Evolutionary conservation across 371 early-diverging fungal species (phyloP).

Genomic region (Mucor indicus): DNA sequence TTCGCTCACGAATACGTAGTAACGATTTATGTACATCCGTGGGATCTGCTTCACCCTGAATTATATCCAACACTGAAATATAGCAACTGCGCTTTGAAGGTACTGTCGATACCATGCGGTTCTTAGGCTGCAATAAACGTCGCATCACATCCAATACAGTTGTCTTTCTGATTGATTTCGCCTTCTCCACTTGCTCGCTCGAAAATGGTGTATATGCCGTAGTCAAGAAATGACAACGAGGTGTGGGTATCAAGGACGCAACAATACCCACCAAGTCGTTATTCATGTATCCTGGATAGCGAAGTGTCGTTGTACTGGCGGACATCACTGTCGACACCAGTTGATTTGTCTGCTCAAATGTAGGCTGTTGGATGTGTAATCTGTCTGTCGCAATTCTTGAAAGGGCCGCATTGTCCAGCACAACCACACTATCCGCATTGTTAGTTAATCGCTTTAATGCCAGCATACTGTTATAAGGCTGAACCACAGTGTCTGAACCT

Average conservation of each 20-base stretch:
- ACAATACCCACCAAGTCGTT: conserved; percentile 96
- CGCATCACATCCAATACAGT: conserved; percentile 98
- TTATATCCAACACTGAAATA: conserved; percentile 93
- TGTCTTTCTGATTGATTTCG: conserved; percentile 91
- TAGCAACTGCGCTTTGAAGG: conserved; percentile 92
- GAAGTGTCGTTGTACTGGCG: conserved; percentile 95
- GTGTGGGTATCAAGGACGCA: conserved; percentile 93
- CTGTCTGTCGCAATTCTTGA: conserved; percentile 92
- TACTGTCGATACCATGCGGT: conserved; percentile 92
- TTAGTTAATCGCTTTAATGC: conserved; percentile 88
- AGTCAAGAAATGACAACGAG: conserved; percentile 95
- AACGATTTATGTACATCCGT: conserved; percentile 98
- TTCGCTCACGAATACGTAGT: conserved; percentile 91
- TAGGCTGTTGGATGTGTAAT: conserved; percentile 90
- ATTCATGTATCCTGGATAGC: conserved; percentile 99
- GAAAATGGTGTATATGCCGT: conserved; percentile 99
- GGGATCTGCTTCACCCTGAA: conserved; percentile 97
- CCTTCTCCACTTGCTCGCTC: conserved; percentile 91
- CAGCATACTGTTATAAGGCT: conserved; percentile 99
- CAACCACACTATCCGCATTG: conserved; percentile 96
- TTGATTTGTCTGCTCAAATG: conserved; percentile 96
- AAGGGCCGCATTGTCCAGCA: conserved; percentile 95
- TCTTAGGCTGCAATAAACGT: conserved; percentile 92
- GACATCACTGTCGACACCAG: conserved; percentile 98
- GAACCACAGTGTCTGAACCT: conserved; percentile 98